Evolutionary conservation across 257 asterid species (phyloP).

Genomic region (Solanum corneliomulleri): DNA sequence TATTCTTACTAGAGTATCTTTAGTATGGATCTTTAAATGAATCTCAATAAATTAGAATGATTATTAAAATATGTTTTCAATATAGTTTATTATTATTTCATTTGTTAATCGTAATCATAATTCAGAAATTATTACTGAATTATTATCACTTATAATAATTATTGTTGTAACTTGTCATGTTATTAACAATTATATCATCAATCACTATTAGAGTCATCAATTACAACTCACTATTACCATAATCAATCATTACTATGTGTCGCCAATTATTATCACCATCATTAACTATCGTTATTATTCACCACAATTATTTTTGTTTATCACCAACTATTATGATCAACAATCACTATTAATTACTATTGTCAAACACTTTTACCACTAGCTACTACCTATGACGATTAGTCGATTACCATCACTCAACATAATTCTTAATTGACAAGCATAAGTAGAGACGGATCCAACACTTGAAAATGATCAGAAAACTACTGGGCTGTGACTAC

Average conservation of each 20-base stretch:
- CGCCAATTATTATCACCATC: too few species aligned
- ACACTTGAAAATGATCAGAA: too few species aligned
- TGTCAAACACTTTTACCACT: neutral
- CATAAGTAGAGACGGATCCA: neutral
- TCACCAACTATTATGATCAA: neutral
- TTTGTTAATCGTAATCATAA: rapidly evolving
- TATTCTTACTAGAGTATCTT: neutral
- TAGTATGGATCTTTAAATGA: neutral
- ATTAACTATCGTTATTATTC: too few species aligned
- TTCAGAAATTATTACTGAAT: neutral
- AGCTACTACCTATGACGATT: neutral
- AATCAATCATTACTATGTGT: neutral
- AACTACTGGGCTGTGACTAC: neutral
- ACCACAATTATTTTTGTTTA: neutral
- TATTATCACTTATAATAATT: neutral
- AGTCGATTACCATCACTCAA: neutral
- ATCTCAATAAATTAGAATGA: neutral
- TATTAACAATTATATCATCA: neutral
- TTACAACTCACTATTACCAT: neutral
- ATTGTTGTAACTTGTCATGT: neutral
- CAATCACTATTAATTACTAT: neutral
- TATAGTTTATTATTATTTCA: neutral
- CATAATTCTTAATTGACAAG: neutral
- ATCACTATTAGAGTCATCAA: neutral
- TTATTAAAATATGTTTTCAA: too few species aligned